Base-by-base conservation (phyloP, 208 protist genomes). In the Leptomonas seymouri region DNA sequence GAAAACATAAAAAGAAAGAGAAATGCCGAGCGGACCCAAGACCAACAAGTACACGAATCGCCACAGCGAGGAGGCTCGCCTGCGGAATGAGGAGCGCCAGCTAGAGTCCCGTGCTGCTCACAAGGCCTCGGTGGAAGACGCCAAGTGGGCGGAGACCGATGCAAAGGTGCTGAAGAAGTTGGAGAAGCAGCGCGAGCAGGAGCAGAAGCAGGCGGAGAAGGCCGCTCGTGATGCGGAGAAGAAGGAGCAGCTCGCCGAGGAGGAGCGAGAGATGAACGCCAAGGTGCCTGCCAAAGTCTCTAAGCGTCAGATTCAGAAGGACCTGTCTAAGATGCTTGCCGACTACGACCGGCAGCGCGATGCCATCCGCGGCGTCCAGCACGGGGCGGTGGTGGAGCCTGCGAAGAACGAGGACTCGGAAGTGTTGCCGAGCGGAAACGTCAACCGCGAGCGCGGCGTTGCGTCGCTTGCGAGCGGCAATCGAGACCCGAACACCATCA, bases 1-100 rank as follows among this genome's bases (percentile, higher is more conserved):
- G 34, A 39, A 39, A 3, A 39, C n/a, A 39, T 9, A 39, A 9
- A 3, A 39, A 9, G 7, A 39, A 9, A 3, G 9, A 9, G 9
- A 39, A 50, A 95, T 95, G 90, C 90, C 90, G n/a, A 95, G 90
- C 51, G 90, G 87, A 39, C 81, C 89, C 23, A 93, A 94, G 74
- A 82, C 75, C 12, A 92, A 89, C 72, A 95, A 97, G 73, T 95
- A 69, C 73, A 80, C 76, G 56, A 95, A 97, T 62, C 89, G 90
- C 65, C 92, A 97, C 80, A 85, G 82, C 25, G 85, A 76, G 75
- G 92, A 95, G 80, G 89, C 90, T 39, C 81, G 83, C 15, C 72
- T 85, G 65, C 86, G 92, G 4, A 78, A 90, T 31, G 72, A 86
- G 71, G 88, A 92, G 78, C 83, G 85, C 11, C 63, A 34, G 16